Evolutionary conservation across 371 early-diverging fungal genomes (phyloP), one percentile per base, ranked within the genome.

Genomic region (Nematocida major): DNA sequence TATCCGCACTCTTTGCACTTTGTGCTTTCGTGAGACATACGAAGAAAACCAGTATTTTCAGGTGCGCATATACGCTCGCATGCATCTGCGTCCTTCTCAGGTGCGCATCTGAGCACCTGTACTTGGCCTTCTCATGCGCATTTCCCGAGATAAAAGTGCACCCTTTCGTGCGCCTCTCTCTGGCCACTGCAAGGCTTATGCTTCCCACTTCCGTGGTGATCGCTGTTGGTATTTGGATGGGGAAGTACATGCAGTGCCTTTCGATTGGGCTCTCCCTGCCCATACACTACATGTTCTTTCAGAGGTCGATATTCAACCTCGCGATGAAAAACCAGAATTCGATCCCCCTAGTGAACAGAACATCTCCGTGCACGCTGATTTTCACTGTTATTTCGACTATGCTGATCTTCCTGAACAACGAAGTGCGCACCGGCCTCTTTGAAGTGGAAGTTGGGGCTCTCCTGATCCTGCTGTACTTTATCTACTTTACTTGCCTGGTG

Each of bases 401-500:
- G 7, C 54, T 61, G 32, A 3, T 73, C 30, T 61, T 73, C 38
- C 22, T 51, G 24, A 73, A 73, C 34, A 63, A 40, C 32, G 76
- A 73, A 63, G 49, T 73, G 4, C 11, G 76, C 3, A 28, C 76
- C n/a, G 76, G 76, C 3, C 20, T 65, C 4, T 59, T 73, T 40
- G 76, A 73, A 50, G 38, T 32, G 20, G 76, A 73, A 36, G 63
- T 73, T 18, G 76, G 76, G 7, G 13, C n/a, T 7, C 9, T 62
- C 54, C 53, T 73, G 22, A 18, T 51, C 42, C 3, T 50, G 28
- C 54, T 62, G 38, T 62, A 39, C 30, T 4, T 32, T 20, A 3
- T 73, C 3, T 73, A 59, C 43, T 13, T 63, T 30, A 20, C 65
- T 4, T 59, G 36, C 65, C 20, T 45, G 11, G n/a, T 42, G 28